Evolutionary conservation across 148 eudicot species (phyloP).

Genomic region (Fallopia convolvulus): DNA sequence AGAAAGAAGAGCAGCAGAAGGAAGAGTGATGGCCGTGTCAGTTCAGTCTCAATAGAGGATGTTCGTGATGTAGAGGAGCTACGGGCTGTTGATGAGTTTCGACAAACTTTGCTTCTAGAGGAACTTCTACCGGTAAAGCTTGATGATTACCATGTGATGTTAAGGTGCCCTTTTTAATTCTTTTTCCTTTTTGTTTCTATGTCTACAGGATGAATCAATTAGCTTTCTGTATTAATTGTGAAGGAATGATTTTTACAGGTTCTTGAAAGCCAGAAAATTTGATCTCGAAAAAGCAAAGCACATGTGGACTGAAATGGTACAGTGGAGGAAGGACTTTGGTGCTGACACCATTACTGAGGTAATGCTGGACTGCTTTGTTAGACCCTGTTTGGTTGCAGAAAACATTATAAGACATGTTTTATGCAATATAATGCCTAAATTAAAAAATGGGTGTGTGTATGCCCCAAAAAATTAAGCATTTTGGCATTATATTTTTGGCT

Average conservation of each 20-base stretch:
- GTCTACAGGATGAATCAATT: neutral
- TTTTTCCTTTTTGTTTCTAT: slow-evolving; percentile 1
- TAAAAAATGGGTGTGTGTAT: too few relatives aligned
- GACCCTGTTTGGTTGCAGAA: too few relatives aligned
- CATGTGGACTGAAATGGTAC: slow-evolving; percentile 73
- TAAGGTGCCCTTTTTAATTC: slow-evolving; percentile 33
- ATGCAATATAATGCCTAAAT: too few relatives aligned
- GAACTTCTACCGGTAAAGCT: slow-evolving; percentile 55
- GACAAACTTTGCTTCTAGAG: slow-evolving; percentile 55
- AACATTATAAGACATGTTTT: too few relatives aligned
- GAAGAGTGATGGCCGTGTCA: slow-evolving; percentile 83
- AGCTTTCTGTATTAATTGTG: neutral
- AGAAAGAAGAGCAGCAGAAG: slow-evolving; percentile 84
- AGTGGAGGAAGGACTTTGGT: slow-evolving; percentile 68
- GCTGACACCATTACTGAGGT: slow-evolving; percentile 49
- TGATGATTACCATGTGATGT: slow-evolving; percentile 75
- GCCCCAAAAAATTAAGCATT: neutral
- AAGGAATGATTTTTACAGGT: slow-evolving; percentile 24
- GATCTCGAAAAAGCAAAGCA: slow-evolving; percentile 67
- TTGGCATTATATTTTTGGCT: too few relatives aligned
- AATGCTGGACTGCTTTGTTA: neutral
- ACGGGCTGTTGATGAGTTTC: slow-evolving; percentile 58
- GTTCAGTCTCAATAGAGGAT: slow-evolving; percentile 92
- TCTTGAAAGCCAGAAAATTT: slow-evolving; percentile 68
- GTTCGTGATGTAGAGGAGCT: slow-evolving; percentile 80